These are phyloP conservation scores for Phlebopus sp. DNA, from an alignment of 1,284 basidiomycete species.

Conservation along the genomic window DNA sequence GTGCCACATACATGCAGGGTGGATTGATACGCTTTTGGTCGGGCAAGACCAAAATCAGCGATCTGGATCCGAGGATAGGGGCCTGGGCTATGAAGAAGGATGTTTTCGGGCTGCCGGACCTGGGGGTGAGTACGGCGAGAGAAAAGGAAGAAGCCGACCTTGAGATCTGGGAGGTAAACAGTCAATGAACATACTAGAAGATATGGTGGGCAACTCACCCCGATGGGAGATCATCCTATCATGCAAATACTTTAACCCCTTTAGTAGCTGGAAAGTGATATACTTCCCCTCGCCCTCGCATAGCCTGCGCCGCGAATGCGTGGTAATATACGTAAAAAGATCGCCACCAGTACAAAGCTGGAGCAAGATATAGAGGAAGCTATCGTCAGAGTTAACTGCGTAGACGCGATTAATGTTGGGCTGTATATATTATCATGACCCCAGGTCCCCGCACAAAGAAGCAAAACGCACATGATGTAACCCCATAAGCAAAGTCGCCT, in stretches of 20 bases:
- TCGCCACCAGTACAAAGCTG: slow-evolving; percentile 86
- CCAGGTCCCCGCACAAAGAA: slow-evolving; percentile 1
- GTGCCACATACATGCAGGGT: slow-evolving; percentile 82
- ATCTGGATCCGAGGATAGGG: slow-evolving; percentile 81
- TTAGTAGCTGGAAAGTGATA: slow-evolving; percentile 76
- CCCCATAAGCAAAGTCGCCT: slow-evolving; percentile 68
- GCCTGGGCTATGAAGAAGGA: slow-evolving; percentile 70
- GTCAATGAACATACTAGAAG: background rate
- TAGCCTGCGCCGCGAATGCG: slow-evolving; percentile 50
- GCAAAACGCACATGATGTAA: slow-evolving; percentile 60
- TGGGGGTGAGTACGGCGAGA: background rate
- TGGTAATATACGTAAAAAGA: slow-evolving; percentile 81
- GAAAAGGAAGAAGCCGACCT: slow-evolving; percentile 41
- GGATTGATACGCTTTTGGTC: slow-evolving; percentile 73
- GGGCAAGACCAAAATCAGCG: slow-evolving; percentile 84
- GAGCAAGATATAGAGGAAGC: slow-evolving; percentile 79
- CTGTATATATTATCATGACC: slow-evolving; percentile 34
- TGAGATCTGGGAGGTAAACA: slow-evolving; percentile 55
- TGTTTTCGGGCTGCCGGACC: slow-evolving; percentile 76
- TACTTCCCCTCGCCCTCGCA: slow-evolving; percentile 82
- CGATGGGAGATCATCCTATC: slow-evolving; percentile 74
- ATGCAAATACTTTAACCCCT: slow-evolving; percentile 75
- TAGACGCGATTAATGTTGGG: slow-evolving; percentile 80
- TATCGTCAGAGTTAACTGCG: slow-evolving; percentile 61
- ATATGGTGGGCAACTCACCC: slow-evolving; percentile 44